Conservation (phyloP, 345 rosid species). For the Pelargonium nanum region DNA sequence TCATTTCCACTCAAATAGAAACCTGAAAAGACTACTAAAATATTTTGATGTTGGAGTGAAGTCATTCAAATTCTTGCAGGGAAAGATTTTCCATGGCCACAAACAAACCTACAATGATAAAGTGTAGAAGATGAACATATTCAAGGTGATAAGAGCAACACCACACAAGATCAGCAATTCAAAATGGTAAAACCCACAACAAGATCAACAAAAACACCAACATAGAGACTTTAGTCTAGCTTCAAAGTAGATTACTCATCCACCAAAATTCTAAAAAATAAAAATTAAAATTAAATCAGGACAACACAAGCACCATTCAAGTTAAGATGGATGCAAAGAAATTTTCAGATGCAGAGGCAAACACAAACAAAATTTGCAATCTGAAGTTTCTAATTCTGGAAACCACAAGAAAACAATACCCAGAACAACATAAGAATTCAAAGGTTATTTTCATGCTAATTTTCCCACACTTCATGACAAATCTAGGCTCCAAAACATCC, state of each 20-base stretch:
- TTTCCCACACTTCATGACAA: neutral
- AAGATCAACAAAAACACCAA: neutral
- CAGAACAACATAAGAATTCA: neutral
- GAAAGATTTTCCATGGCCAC: neutral
- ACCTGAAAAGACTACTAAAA: neutral
- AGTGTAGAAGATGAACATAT: neutral
- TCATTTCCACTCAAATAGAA: neutral
- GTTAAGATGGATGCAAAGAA: neutral
- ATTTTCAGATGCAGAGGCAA: neutral
- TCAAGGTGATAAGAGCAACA: neutral
- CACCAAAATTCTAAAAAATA: neutral
- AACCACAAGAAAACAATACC: neutral
- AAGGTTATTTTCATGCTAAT: no score
- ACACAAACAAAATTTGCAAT: neutral
- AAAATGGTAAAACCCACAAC: neutral
- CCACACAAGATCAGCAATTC: neutral
- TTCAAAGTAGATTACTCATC: neutral
- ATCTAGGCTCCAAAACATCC: neutral
- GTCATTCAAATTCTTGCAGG: neutral
- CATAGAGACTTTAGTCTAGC: neutral
- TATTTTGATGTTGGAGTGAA: neutral
- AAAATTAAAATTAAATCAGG: neutral
- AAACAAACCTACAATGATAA: neutral
- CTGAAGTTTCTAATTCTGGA: neutral
- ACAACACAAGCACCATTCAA: neutral